Evolutionary conservation across 2,329 filamentous ascomycete genomes (phyloP), one percentile per base, ranked within the genome.

Genomic region (Aspergillaceae sp.): DNA sequence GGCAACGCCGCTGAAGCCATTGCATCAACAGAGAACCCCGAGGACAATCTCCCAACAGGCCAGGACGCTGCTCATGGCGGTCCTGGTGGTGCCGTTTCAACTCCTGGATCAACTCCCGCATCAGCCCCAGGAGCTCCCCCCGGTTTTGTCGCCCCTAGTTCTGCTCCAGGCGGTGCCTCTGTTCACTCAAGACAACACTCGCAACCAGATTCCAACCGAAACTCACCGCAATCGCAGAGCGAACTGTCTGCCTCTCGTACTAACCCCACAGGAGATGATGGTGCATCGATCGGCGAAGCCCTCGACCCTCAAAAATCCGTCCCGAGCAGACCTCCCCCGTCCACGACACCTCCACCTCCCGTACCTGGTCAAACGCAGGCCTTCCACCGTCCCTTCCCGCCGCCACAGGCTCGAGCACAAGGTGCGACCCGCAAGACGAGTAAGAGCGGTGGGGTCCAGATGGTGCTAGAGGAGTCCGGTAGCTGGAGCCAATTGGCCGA

Each of bases 401-500:
- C 58, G 29, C 61, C 58, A 26, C 57, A 57, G 7, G 63, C 68
- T 50, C 72, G 76, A 35, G 75, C 74, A 9, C 74, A 77, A 36
- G 78, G 78, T 30, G 79, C 79, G 29, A 83, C 83, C 48, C 78
- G 87, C 44, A 84, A 87, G 47, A 82, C 80, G 47, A 87, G 84
- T 55, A 83, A 87, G 58, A 80, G 84, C 3, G 90, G 90, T 44
- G 91, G 91, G 11, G 82, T 96, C 46, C 88, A 94, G 66, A 87
- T 96, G 57, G 90, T 92, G 19, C 77, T 97, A 34, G 90, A 94
- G 57, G 89, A 89, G 59, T 82, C 84, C 10, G 87, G 88, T 49
- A 91, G 86, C 65, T 97, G 90, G 91, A 90, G 86, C 41, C 87
- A 94, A 51, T 78, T 96, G 63, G 87, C 88, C 42, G 84, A 90